These are phyloP conservation scores for Hyphodiscus sp. DNA, from an alignment of 2,329 filamentous ascomycete genomes.

Conservation along the genomic window DNA sequence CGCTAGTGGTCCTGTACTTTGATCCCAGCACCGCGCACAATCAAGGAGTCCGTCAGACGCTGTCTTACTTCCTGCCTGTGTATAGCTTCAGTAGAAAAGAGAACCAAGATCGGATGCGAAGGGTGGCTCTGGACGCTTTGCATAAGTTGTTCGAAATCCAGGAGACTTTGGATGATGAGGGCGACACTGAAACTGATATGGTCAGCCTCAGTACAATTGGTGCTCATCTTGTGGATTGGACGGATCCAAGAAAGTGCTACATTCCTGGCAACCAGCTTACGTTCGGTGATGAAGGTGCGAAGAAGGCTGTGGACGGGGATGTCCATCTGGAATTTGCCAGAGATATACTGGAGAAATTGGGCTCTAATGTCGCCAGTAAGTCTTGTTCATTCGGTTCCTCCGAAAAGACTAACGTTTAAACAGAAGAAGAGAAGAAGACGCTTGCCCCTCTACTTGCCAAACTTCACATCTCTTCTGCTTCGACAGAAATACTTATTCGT, in stretches of 20 bases:
- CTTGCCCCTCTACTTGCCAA: constrained; percentile 75
- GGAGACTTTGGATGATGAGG: constrained; percentile 67
- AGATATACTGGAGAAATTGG: constrained; percentile 69
- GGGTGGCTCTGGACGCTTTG: constrained; percentile 66
- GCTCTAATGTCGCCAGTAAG: constrained; percentile 60
- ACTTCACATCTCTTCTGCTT: constrained; percentile 67
- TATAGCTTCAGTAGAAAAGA: constrained; percentile 81
- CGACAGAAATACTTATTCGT: constrained; percentile 51
- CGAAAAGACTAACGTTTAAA: constrained; percentile 7
- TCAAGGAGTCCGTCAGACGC: constrained; percentile 73
- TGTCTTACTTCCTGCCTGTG: constrained; percentile 91
- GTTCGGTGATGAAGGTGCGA: constrained; percentile 46
- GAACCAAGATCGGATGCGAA: constrained; percentile 77
- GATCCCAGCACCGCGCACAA: constrained; percentile 76
- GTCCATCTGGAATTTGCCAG: constrained; percentile 74
- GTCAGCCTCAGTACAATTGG: constrained; percentile 72
- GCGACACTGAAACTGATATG: constrained; percentile 71
- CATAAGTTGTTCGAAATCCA: constrained; percentile 68
- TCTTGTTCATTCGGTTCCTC: constrained; percentile 2
- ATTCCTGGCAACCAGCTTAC: constrained; percentile 38
- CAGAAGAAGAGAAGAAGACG: constrained; percentile 81
- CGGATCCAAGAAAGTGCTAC: constrained; percentile 77
- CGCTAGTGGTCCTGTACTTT: constrained; percentile 81
- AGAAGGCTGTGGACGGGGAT: constrained; percentile 63
- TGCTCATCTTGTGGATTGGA: constrained; percentile 87